Evolutionary conservation across 768 basidiomycete genomes (phyloP).

Genomic region (Auriscalpium vulgare): DNA sequence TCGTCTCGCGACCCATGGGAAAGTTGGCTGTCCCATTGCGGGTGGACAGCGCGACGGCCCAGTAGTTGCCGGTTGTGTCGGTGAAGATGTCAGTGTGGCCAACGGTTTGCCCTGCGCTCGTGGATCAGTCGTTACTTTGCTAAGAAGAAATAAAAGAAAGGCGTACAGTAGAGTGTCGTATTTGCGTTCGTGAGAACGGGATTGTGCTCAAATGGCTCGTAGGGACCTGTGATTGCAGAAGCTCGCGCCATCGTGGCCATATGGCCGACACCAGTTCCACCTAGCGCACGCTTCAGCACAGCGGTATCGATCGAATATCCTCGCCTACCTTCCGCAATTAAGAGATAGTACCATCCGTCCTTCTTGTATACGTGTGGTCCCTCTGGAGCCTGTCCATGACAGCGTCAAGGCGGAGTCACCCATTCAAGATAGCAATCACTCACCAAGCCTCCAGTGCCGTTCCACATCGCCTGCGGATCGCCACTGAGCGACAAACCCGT

Average conservation of each 20-base stretch:
- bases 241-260: slow-evolving; percentile 24
- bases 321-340: slow-evolving; percentile 27
- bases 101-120: slow-evolving; percentile 25
- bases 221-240: slow-evolving; percentile 24
- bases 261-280: slow-evolving; percentile 19
- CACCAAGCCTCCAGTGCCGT: slow-evolving; percentile 14
- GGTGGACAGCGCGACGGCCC: slow-evolving; percentile 19
- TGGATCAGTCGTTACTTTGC: background rate
- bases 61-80: slow-evolving; percentile 26
- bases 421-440: background rate
- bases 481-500: slow-evolving; percentile 12
- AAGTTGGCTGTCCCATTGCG: background rate
- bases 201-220: slow-evolving; percentile 16
- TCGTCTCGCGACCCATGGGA: slow-evolving; percentile 30
- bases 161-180: slow-evolving; percentile 6
- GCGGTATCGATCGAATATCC: background rate
- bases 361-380: slow-evolving; percentile 20
- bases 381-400: slow-evolving; percentile 14
- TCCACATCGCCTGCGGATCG: slow-evolving; percentile 13
- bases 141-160: background rate
- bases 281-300: slow-evolving; percentile 3
- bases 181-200: slow-evolving; percentile 23
- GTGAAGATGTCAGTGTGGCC: slow-evolving; percentile 32
- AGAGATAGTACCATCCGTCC: slow-evolving; percentile 26
- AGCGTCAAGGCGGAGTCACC: background rate